A percentile compares a stretch with the other conserved stretches of the same genome.
Conservation (phyloP, 371 early-diverging fungal species). For the Dinochytrium kinnereticum region DNA sequence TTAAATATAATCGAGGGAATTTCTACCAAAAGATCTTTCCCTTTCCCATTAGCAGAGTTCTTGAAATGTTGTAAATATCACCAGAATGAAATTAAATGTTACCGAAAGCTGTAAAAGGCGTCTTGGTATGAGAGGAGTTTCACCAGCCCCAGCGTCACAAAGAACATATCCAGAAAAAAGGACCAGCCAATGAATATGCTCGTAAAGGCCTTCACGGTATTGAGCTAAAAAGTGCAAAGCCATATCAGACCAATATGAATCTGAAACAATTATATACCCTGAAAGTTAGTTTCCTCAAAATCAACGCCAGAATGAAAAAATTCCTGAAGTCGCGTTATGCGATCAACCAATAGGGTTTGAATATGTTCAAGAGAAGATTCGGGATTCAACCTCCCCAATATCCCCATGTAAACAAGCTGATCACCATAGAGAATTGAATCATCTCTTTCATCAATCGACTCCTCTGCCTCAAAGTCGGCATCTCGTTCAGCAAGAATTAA, state of each 20-base stretch:
- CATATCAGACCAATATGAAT: not conserved
- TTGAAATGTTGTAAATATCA: not conserved
- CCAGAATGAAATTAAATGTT: constrained; percentile 34
- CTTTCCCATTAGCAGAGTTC: not conserved
- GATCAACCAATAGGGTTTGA: constrained; percentile 57
- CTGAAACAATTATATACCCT: constrained; percentile 12
- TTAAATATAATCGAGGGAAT: constrained; percentile 62
- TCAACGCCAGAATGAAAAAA: constrained; percentile 39
- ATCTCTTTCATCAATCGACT: constrained; percentile 68
- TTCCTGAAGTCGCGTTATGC: constrained; percentile 54
- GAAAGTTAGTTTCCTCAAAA: constrained; percentile 16
- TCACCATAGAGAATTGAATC: constrained; percentile 63
- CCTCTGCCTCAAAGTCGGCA: constrained; percentile 65
- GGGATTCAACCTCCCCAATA: constrained; percentile 67
- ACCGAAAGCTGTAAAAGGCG: constrained; percentile 67
- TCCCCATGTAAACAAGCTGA: constrained; percentile 72
- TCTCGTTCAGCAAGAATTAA: constrained; percentile 64
- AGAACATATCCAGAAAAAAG: constrained; percentile 71
- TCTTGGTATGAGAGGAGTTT: constrained; percentile 75
- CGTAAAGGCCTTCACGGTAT: constrained; percentile 55
- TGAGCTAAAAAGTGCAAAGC: constrained; percentile 10
- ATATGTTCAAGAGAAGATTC: constrained; percentile 57
- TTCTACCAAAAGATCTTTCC: constrained; percentile 61
- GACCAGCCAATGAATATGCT: constrained; percentile 78
- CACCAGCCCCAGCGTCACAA: constrained; percentile 71